Base-by-base conservation (phyloP, 2,329 filamentous ascomycete genomes). In the Phialocephala subalpina region DNA sequence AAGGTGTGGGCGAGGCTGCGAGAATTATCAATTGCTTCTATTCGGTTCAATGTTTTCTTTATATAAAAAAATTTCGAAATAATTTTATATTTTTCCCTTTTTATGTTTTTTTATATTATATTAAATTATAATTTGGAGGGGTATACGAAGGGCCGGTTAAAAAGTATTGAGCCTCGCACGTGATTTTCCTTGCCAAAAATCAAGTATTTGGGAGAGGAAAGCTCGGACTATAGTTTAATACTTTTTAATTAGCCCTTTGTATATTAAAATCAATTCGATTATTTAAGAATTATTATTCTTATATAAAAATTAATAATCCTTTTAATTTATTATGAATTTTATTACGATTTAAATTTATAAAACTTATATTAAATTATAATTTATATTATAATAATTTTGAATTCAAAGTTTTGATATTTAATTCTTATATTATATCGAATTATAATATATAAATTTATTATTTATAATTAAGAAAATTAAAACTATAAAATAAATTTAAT, bases 241-340 rank as follows among this genome's bases (percentile, higher is more conserved):
- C n/a, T n/a, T n/a, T n/a, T n/a, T n/a, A n/a, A n/a, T n/a, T n/a
- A n/a, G n/a, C n/a, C n/a, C n/a, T n/a, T n/a, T n/a, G n/a, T n/a
- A 11, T 67, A 77, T 7, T 80, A 77, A 75, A 71, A 80, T 11
- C 72, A 78, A 8, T 60, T 80, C 2, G 80, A 82, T 65, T 80
- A 77, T 68, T 62, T 75, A 5, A 78, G 76, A 25, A 80, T 82
- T 52, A 69, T 80, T 18, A 57, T 79, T 33, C 73, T 80, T 47
- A 82, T 78, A 42, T 70, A 78, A 53, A 79, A 77, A 11, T 76
- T 74, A n/a, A 80, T 80, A 49, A 68, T 80, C 18, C 77, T 78
- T 25, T 79, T 75, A 0, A 69, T 81, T 33, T 82, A 82, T 64
- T 75, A 80, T 42, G 73, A 76, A 4, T 82, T 82, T 64, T 81